These are phyloP conservation scores for Boletus pseudopeckii DNA, from an alignment of 768 basidiomycete species.

Conservation along the genomic window DNA sequence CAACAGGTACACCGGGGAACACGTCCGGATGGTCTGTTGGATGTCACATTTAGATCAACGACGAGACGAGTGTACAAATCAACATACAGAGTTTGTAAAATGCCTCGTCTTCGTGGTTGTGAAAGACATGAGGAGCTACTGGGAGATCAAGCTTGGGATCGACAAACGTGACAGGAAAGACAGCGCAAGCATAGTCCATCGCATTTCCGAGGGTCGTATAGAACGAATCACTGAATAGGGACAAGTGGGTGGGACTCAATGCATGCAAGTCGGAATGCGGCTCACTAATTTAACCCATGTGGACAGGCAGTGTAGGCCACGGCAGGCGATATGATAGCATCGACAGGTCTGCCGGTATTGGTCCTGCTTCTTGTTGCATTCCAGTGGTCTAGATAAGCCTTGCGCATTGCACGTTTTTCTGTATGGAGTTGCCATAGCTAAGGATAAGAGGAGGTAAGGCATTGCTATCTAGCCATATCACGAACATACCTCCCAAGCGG, in stretches of 20 bases:
- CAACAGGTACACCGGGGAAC: slow-evolving; percentile 44
- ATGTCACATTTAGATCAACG: neutral
- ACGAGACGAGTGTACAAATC: neutral
- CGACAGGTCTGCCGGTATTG: slow-evolving; percentile 48
- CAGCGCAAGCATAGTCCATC: slow-evolving; percentile 42
- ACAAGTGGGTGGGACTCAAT: slow-evolving; percentile 14
- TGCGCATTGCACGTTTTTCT: slow-evolving; percentile 38
- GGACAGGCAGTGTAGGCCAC: slow-evolving; percentile 43
- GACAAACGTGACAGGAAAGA: slow-evolving; percentile 49
- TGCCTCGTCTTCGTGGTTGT: slow-evolving; percentile 40
- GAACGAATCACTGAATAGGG: slow-evolving; percentile 32
- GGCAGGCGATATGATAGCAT: slow-evolving; percentile 48
- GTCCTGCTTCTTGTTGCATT: slow-evolving; percentile 41
- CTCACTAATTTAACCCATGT: slow-evolving; percentile 42
- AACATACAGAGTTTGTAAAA: slow-evolving; percentile 45
- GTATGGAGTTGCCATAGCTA: slow-evolving; percentile 48
- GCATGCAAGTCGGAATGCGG: neutral
- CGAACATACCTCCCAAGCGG: slow-evolving; percentile 40
- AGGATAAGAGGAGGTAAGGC: neutral
- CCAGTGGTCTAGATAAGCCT: slow-evolving; percentile 49
- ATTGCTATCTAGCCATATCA: neutral
- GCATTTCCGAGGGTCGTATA: slow-evolving; percentile 49
- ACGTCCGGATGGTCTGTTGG: slow-evolving; percentile 42
- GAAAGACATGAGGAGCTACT: slow-evolving; percentile 37
- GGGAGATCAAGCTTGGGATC: slow-evolving; percentile 40